phyloP scores from a whole-genome alignment of 2,329 filamentous ascomycete species.

The Aspergillus sp. region DNA sequence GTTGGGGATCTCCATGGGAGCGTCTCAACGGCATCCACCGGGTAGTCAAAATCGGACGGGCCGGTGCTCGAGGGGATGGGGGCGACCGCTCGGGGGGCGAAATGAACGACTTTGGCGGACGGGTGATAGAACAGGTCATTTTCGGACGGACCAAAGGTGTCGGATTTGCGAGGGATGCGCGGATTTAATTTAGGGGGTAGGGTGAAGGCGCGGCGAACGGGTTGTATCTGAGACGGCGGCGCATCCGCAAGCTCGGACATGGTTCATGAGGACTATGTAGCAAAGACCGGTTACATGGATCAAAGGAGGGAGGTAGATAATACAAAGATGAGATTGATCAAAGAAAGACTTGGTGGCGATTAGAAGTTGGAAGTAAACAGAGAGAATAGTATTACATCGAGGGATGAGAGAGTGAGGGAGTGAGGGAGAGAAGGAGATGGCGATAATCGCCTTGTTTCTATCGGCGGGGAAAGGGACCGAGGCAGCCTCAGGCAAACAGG shows the following conservation, averaged over 20 bases:
- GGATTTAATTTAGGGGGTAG: slow-evolving; percentile 35
- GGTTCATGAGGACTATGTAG: slow-evolving; percentile 15
- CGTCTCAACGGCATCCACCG: slow-evolving; percentile 56
- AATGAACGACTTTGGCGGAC: slow-evolving; percentile 68
- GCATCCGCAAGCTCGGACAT: slow-evolving; percentile 33
- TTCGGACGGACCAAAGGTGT: slow-evolving; percentile 28
- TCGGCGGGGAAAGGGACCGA: too few relatives aligned
- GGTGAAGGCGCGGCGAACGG: slow-evolving; percentile 35
- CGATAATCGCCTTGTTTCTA: too few relatives aligned
- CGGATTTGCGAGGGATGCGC: slow-evolving; percentile 26
- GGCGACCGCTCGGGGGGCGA: slow-evolving; percentile 46
- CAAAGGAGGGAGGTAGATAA: slow-evolving; percentile 6
- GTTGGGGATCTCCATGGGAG: slow-evolving; percentile 72
- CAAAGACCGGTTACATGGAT: slow-evolving; percentile 4
- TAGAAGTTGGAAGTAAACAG: slow-evolving; percentile 8
- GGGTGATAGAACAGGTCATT: slow-evolving; percentile 67
- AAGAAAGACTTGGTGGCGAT: slow-evolving; percentile 11
- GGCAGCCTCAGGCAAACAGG: background rate
- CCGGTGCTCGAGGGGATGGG: slow-evolving; percentile 43
- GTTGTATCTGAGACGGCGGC: slow-evolving; percentile 24
- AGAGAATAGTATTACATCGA: background rate
- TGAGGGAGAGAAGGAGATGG: slow-evolving; percentile 1
- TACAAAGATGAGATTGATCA: background rate
- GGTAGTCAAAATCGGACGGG: slow-evolving; percentile 45
- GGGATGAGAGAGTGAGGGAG: background rate